A percentile compares a stretch with the other conserved stretches of the same genome.
Evolutionary conservation across 148 eudicot species (phyloP).

Genomic region (Chenopodium suecicum): DNA sequence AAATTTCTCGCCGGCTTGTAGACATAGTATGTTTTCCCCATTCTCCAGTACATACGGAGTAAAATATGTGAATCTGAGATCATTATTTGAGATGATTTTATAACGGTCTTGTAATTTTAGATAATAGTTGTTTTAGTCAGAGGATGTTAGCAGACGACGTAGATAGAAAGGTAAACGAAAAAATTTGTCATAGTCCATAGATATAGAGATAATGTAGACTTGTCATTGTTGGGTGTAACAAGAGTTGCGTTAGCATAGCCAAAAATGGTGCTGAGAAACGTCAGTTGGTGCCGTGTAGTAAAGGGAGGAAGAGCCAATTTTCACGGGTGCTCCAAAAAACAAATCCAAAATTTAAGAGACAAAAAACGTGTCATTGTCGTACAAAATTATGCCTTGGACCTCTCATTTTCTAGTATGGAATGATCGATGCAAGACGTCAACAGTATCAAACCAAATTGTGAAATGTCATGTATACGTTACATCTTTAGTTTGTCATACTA

Average conservation of each 20-base stretch:
- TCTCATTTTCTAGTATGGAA: slow-evolving; percentile 27
- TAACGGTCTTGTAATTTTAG: no score
- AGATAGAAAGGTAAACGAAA: no score
- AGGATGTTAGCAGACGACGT: no score
- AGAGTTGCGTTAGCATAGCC: not conserved
- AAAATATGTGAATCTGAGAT: no score
- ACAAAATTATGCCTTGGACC: slow-evolving; percentile 17
- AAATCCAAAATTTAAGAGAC: not conserved
- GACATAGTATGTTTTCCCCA: no score
- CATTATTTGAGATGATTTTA: no score
- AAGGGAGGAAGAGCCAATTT: slow-evolving; percentile 2
- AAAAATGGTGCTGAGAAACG: slow-evolving; percentile 3
- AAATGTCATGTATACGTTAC: slow-evolving; percentile 17
- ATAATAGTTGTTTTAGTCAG: no score
- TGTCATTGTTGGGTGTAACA: not conserved
- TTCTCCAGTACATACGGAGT: no score
- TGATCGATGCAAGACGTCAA: slow-evolving; percentile 28
- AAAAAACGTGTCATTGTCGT: slow-evolving; percentile 17
- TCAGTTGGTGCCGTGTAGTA: slow-evolving; percentile 20
- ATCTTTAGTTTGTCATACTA: slow-evolving; percentile 4
- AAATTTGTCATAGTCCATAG: no score
- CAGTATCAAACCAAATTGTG: slow-evolving; percentile 17
- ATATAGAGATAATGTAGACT: not conserved
- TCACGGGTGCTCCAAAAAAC: slow-evolving; percentile 22
- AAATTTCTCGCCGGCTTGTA: no score